Evolutionary conservation across 208 protist species (phyloP).

Genomic region (Trypanosoma avium): DNA sequence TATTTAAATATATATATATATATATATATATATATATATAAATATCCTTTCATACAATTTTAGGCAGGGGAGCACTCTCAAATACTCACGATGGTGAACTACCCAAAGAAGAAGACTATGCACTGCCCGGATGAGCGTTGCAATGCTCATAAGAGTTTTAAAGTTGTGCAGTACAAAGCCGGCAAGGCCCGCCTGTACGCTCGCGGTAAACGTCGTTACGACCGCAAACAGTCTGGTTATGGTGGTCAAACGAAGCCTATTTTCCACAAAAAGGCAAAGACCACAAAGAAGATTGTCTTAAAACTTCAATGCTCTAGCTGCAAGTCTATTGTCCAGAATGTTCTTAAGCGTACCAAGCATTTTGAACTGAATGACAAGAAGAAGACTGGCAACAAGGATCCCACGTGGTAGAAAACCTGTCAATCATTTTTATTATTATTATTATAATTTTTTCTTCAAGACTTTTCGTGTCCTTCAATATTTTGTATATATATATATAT

Average conservation of each 20-base stretch:
- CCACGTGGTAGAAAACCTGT: slow-evolving; percentile 74
- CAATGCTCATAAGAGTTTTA: slow-evolving; percentile 97
- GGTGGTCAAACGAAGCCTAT: slow-evolving; percentile 99
- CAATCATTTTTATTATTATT: slow-evolving; percentile 1
- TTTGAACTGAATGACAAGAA: slow-evolving; percentile 98
- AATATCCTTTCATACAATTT: not conserved
- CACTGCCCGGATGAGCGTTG: slow-evolving; percentile 89
- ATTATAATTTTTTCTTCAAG: slow-evolving; percentile 17
- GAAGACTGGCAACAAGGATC: slow-evolving; percentile 90
- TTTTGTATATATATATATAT: no score
- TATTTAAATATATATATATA: slow-evolving; percentile 12
- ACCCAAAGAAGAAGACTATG: slow-evolving; percentile 93
- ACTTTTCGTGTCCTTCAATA: not conserved
- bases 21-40: slow-evolving; percentile 16
- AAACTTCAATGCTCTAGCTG: slow-evolving; percentile 98
- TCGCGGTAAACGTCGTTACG: slow-evolving; percentile 99
- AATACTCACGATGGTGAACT: slow-evolving; percentile 81
- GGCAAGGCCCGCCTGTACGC: slow-evolving; percentile 98
- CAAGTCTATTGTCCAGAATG: slow-evolving; percentile 94
- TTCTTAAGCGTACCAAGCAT: slow-evolving; percentile 98
- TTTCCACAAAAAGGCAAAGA: slow-evolving; percentile 99
- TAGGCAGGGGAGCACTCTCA: not conserved
- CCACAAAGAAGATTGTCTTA: slow-evolving; percentile 99
- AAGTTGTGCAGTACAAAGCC: slow-evolving; percentile 99
- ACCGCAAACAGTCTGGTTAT: slow-evolving; percentile 99